Percentiles rank a stretch among this genome's conserved stretches.
phyloP scores from a whole-genome alignment of 495 filamentous ascomycete species.

The Neurospora tetraspora region DNA sequence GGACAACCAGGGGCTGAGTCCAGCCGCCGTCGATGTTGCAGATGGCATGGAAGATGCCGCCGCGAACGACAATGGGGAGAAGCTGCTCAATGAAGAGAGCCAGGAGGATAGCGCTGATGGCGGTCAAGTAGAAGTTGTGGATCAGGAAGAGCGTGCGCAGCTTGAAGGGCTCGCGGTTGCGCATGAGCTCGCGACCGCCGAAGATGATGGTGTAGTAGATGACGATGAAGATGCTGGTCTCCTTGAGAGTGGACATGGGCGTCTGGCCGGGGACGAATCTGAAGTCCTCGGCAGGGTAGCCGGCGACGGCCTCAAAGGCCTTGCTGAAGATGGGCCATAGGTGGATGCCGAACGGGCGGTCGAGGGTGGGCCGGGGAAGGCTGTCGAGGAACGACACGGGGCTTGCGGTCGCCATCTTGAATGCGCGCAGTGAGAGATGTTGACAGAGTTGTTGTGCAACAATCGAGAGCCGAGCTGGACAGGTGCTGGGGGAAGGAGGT shows the following conservation, averaged over 20 bases:
- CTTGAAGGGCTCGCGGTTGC: conserved; percentile 55
- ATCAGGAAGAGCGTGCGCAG: conserved; percentile 61
- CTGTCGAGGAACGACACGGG: conserved; percentile 50
- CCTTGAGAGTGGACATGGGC: conserved; percentile 60
- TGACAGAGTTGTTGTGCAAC: neutral
- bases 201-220: conserved; percentile 70
- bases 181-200: conserved; percentile 66
- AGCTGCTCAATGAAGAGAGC: conserved; percentile 66
- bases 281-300: conserved; percentile 64
- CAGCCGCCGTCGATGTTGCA: conserved; percentile 64
- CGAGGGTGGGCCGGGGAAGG: conserved; percentile 67
- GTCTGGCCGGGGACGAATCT: conserved; percentile 55
- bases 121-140: conserved; percentile 73
- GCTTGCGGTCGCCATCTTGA: conserved; percentile 32
- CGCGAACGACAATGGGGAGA: conserved; percentile 52
- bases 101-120: conserved; percentile 56
- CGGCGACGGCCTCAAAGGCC: conserved; percentile 61
- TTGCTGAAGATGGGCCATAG: conserved; percentile 94
- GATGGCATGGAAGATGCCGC: conserved; percentile 64
- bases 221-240: conserved; percentile 51
- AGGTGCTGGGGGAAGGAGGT: neutral
- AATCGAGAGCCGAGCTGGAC: neutral
- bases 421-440: neutral
- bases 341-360: conserved; percentile 82
- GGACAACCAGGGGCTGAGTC: conserved; percentile 62